Evolutionary conservation across 2,329 filamentous ascomycete species (phyloP).

Genomic region (Chaetomium sp.): DNA sequence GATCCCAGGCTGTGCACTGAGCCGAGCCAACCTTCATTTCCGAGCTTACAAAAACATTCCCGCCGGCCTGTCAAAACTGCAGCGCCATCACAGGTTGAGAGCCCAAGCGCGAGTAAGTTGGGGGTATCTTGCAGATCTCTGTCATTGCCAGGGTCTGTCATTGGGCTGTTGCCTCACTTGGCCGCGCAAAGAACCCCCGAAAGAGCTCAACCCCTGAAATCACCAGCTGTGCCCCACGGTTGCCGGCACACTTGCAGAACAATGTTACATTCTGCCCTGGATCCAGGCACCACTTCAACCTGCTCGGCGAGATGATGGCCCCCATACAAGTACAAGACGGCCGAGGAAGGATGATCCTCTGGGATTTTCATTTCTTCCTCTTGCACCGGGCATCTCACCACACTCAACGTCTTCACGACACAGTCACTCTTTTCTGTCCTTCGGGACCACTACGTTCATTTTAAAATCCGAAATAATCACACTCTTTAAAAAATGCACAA

Average conservation of each 20-base stretch:
- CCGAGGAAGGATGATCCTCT: background rate
- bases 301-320: background rate
- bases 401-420: conserved; percentile 16
- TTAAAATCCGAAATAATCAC: background rate
- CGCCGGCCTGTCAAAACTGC: background rate
- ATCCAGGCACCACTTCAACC: background rate
- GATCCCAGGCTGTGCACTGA: background rate
- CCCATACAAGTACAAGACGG: background rate
- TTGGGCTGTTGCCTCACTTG: conserved; percentile 10
- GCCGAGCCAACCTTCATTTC: background rate
- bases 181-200: background rate
- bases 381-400: background rate
- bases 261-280: background rate
- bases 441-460: conserved; percentile 18
- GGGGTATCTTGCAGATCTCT: conserved; percentile 1
- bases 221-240: background rate
- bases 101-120: background rate
- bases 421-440: conserved; percentile 17
- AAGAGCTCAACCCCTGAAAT: conserved; percentile 8
- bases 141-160: background rate
- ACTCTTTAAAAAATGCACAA: conserved; percentile 25
- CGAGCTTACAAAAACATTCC: background rate
- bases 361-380: background rate
- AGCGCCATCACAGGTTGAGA: background rate
- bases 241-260: background rate